Conservation (phyloP, 176 grass and related monocot species). For the Ampelocalamus luodianensis region DNA sequence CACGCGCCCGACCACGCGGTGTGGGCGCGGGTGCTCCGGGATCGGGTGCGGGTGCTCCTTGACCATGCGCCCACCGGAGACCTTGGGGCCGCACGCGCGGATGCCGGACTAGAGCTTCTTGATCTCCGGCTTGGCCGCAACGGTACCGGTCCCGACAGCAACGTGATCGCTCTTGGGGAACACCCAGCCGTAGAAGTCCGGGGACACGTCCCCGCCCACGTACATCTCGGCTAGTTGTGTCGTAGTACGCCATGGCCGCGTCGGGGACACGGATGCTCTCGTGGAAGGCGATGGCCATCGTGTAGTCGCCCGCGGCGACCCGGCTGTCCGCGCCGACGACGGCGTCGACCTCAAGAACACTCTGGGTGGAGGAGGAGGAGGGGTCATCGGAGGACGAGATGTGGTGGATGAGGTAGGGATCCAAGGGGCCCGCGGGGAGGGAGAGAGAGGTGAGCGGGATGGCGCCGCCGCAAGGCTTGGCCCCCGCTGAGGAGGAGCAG, state of each 20-base stretch:
- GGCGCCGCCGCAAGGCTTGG: constrained; percentile 91
- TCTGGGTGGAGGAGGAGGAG: not conserved
- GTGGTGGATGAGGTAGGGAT: constrained; percentile 74
- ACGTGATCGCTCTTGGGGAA: too few species aligned
- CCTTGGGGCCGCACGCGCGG: constrained; percentile 66
- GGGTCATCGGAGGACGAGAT: constrained; percentile 38
- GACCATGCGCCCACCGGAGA: constrained; percentile 69
- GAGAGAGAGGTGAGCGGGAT: constrained; percentile 56
- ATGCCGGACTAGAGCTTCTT: constrained; percentile 67
- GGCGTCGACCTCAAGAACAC: constrained; percentile 68
- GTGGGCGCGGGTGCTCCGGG: constrained; percentile 93
- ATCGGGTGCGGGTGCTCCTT: constrained; percentile 88
- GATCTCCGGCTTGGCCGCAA: constrained; percentile 70
- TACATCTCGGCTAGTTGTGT: too few species aligned
- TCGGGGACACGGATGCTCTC: too few species aligned
- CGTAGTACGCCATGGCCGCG: too few species aligned
- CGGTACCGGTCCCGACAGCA: constrained; percentile 85
- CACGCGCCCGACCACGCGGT: constrained; percentile 75
- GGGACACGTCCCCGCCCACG: too few species aligned
- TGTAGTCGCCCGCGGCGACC: constrained; percentile 80
- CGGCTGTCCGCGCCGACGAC: constrained; percentile 88
- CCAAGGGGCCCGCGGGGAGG: constrained; percentile 44
- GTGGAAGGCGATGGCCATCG: too few species aligned
- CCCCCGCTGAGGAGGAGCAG: constrained; percentile 43
- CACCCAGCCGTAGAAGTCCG: too few species aligned